These are phyloP conservation scores for Saccharomyces hybrid DNA, from an alignment of 1,139 yeast genomes.

Conservation along the genomic window DNA sequence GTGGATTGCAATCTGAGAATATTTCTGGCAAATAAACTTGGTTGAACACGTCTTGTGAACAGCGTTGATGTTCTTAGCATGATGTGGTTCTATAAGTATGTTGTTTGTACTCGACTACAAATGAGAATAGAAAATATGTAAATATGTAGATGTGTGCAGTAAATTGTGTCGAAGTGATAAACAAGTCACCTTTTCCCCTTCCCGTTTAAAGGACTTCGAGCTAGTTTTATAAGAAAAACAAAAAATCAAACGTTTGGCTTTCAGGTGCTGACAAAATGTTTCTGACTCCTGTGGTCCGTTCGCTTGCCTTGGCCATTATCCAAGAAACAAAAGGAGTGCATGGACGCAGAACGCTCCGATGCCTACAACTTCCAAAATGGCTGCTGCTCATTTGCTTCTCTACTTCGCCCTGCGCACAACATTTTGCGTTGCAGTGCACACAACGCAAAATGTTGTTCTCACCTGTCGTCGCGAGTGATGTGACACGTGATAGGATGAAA, in stretches of 20 bases:
- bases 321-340: background rate
- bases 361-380: no score
- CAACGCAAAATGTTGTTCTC: no score
- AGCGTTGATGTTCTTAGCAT: background rate
- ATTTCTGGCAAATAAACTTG: background rate
- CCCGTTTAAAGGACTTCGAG: background rate
- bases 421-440: no score
- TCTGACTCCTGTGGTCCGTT: background rate
- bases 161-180: background rate
- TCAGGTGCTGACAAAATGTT: background rate
- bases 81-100: background rate
- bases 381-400: no score
- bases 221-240: background rate
- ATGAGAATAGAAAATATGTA: no score
- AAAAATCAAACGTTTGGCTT: background rate
- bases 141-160: background rate
- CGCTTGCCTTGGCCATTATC: background rate
- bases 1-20: conserved; percentile 1
- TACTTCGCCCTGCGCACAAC: no score
- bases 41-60: background rate
- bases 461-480: no score
- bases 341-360: no score
- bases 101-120: background rate
- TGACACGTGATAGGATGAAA: no score
- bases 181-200: background rate